Evolutionary conservation across 257 asterid genomes (phyloP).

Genomic region (Solanum boliviense): DNA sequence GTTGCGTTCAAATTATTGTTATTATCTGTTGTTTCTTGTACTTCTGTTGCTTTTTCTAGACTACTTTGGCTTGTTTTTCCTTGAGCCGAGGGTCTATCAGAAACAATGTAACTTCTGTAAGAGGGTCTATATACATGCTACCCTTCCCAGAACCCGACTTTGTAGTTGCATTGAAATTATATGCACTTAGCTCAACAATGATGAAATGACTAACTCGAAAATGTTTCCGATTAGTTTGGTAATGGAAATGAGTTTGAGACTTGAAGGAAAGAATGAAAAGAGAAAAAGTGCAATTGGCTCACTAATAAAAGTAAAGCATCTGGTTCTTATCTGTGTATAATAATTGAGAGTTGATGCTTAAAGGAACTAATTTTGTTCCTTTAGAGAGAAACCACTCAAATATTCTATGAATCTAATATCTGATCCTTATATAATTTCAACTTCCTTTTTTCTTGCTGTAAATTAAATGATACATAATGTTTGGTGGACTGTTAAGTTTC

Average conservation of each 20-base stretch:
- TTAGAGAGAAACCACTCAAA: background rate
- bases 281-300: slow-evolving; percentile 13
- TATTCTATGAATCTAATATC: slow-evolving; percentile 20
- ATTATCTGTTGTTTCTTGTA: background rate
- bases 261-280: background rate
- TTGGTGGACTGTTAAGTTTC: background rate
- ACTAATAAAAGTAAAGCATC: slow-evolving; percentile 29
- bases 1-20: background rate
- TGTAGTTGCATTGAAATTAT: background rate
- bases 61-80: background rate
- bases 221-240: background rate
- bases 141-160: background rate
- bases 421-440: slow-evolving; percentile 2
- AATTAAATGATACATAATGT: background rate
- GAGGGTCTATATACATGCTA: background rate
- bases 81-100: background rate
- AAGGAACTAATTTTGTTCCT: slow-evolving; percentile 9
- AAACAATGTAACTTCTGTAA: background rate
- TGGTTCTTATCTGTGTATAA: slow-evolving; percentile 40
- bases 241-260: background rate
- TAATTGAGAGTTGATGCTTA: slow-evolving; percentile 20
- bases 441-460: background rate
- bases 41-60: background rate
- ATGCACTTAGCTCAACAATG: background rate
- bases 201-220: background rate